Percentiles rank a stretch among this genome's conserved stretches.
These are phyloP conservation scores for Monilinia vaccinii-corymbosi DNA, from an alignment of 2,329 filamentous ascomycete species.

Conservation along the genomic window DNA sequence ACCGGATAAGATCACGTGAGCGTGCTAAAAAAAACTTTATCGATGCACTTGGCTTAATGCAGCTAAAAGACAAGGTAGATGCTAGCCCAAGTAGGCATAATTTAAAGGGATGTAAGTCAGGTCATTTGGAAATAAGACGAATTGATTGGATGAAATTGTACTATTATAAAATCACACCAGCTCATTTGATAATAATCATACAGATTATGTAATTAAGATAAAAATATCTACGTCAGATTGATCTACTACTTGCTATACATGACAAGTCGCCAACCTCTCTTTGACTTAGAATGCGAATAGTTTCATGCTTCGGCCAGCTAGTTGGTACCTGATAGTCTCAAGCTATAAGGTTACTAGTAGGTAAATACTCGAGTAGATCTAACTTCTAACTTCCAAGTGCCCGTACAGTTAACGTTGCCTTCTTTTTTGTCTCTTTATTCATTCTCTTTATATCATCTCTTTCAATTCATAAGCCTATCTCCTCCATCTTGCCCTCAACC, in stretches of 20 bases:
- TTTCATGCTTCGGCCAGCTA: not conserved
- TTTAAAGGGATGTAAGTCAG: no score
- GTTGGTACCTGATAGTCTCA: not conserved
- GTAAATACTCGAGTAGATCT: not conserved
- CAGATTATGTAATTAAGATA: no score
- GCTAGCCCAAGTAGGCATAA: not conserved
- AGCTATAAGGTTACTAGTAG: not conserved
- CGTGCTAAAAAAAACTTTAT: not conserved
- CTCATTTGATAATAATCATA: not conserved
- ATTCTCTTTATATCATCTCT: not conserved
- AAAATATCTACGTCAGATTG: not conserved
- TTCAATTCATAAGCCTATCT: not conserved
- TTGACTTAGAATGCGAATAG: no score
- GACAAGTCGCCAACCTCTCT: not conserved
- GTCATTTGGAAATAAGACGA: no score
- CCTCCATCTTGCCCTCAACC: not conserved
- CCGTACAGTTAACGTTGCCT: no score
- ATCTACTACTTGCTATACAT: no score
- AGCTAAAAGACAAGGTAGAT: no score
- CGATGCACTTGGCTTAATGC: not conserved
- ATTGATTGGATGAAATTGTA: not conserved
- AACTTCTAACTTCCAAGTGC: not conserved
- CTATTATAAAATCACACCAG: not conserved
- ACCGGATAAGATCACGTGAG: constrained; percentile 1
- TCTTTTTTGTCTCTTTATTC: not conserved